Evolutionary conservation across 1,139 yeast species (phyloP).

Genomic region (Lizanozyma gosingica): DNA sequence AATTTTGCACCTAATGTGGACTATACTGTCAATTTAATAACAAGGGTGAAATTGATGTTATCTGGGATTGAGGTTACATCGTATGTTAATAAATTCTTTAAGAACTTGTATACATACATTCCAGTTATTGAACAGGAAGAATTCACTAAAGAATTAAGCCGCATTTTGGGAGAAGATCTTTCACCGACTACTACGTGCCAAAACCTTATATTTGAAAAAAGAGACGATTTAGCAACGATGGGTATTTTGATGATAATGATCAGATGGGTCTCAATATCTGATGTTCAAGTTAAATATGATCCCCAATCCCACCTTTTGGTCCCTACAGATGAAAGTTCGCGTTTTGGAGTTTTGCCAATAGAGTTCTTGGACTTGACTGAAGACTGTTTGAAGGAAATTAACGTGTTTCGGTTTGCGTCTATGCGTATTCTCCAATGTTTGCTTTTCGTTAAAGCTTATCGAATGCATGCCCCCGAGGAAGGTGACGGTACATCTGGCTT

Average conservation of each 20-base stretch:
- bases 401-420: not conserved
- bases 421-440: not conserved
- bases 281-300: not conserved
- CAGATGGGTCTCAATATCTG: not conserved
- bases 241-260: not conserved
- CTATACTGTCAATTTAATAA: not conserved
- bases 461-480: not conserved
- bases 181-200: not conserved
- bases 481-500: not conserved
- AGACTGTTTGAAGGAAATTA: not conserved
- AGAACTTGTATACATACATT: not conserved
- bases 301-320: not conserved
- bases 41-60: not conserved
- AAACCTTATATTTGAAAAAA: not conserved
- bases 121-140: not conserved
- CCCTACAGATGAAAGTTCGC: not conserved
- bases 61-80: not conserved
- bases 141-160: not conserved
- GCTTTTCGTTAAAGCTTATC: not conserved
- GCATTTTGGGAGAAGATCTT: not conserved
- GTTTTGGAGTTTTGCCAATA: not conserved
- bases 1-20: not conserved
- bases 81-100: not conserved
- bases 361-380: not conserved
- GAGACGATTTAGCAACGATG: not conserved